Evolutionary conservation across 768 basidiomycete genomes (phyloP).

Genomic region (Lyophyllum shimeji): DNA sequence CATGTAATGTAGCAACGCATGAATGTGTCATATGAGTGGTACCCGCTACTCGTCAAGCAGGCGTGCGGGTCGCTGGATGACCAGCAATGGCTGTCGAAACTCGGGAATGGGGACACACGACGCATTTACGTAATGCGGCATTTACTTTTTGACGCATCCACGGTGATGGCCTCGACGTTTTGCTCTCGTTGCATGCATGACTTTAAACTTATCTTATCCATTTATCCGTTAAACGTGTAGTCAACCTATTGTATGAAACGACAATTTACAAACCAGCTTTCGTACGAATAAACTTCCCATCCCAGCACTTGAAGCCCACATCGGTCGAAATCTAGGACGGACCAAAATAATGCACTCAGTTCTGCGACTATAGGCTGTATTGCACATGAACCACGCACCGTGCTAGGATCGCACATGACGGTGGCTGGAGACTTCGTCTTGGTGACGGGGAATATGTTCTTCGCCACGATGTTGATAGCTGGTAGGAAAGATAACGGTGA

Average conservation of each 20-base stretch:
- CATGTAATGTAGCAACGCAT: neutral
- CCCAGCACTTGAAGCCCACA: constrained; percentile 50
- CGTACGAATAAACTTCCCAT: constrained; percentile 45
- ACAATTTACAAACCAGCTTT: constrained; percentile 22
- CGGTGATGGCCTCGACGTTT: too few species aligned
- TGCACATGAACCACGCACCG: constrained; percentile 32
- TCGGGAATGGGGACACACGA: neutral
- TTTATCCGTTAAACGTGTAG: neutral
- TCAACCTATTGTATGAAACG: too few species aligned
- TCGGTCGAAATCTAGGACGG: constrained; percentile 37
- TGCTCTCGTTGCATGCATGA: too few species aligned
- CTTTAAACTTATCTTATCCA: neutral
- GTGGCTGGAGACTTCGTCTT: constrained; percentile 40
- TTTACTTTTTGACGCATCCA: too few species aligned
- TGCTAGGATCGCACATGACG: constrained; percentile 55
- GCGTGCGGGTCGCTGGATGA: too few species aligned
- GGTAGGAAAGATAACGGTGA: neutral
- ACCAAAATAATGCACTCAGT: neutral
- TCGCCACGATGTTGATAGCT: constrained; percentile 51
- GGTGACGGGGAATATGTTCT: constrained; percentile 46
- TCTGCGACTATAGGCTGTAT: neutral
- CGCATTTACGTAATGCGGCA: too few species aligned
- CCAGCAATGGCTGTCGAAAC: too few species aligned
- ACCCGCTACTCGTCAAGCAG: too few species aligned
- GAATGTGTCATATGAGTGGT: neutral